Evolutionary conservation across 1,139 yeast genomes (phyloP).

Genomic region (Saccharomyces hybrid): DNA sequence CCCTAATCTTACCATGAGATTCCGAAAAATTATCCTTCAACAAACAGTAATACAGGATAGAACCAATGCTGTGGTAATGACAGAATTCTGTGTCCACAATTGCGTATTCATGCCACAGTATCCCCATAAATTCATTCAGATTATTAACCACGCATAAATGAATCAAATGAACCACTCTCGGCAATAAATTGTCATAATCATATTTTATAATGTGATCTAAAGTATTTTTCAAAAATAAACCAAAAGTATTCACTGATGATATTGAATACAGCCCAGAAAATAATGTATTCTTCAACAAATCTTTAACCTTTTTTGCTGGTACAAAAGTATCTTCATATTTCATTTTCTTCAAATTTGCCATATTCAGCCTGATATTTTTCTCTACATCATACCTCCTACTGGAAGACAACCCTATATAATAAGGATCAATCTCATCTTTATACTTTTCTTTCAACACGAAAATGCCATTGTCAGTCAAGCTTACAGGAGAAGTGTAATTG

Average conservation of each 20-base stretch:
- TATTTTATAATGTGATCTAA: slow-evolving; percentile 38
- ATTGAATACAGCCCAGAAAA: slow-evolving; percentile 40
- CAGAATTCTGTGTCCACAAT: slow-evolving; percentile 36
- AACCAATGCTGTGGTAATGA: slow-evolving; percentile 38
- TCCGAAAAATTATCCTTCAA: slow-evolving; percentile 35
- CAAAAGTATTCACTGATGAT: slow-evolving; percentile 46
- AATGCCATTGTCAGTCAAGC: slow-evolving; percentile 58
- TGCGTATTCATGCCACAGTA: slow-evolving; percentile 34
- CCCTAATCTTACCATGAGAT: slow-evolving; percentile 48
- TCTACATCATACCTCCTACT: slow-evolving; percentile 75
- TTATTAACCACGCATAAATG: slow-evolving; percentile 45
- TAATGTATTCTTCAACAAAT: slow-evolving; percentile 31
- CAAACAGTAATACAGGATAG: slow-evolving; percentile 40
- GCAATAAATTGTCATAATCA: slow-evolving; percentile 49
- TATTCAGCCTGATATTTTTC: slow-evolving; percentile 30
- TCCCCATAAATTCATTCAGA: slow-evolving; percentile 21
- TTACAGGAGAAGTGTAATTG: slow-evolving; percentile 54
- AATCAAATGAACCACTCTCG: slow-evolving; percentile 57
- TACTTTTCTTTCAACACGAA: slow-evolving; percentile 59
- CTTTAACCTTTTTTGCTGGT: slow-evolving; percentile 38
- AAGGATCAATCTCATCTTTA: slow-evolving; percentile 60
- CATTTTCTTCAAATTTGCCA: slow-evolving; percentile 33
- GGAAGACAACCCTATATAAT: slow-evolving; percentile 67
- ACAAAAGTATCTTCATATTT: slow-evolving; percentile 42
- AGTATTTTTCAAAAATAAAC: slow-evolving; percentile 45